These are phyloP conservation scores for Adansonia digitata DNA, from an alignment of 345 rosid species.

Conservation along the genomic window DNA sequence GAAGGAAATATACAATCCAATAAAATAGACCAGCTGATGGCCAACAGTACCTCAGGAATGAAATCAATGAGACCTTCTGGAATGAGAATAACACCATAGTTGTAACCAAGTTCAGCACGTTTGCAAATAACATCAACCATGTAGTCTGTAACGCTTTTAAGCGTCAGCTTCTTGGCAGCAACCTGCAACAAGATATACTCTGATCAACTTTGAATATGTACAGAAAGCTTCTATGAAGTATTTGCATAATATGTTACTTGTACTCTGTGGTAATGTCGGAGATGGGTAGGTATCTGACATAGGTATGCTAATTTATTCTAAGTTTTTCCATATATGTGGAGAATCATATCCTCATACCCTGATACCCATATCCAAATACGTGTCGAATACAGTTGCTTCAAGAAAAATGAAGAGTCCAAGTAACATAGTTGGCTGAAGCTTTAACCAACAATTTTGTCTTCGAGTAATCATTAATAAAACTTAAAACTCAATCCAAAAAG, in stretches of 20 bases:
- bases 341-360: not conserved
- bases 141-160: constrained; percentile 86
- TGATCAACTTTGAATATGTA: not conserved
- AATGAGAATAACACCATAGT: constrained; percentile 89
- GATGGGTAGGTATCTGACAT: not conserved
- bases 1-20: not conserved
- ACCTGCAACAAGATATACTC: constrained; percentile 45
- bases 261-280: not conserved
- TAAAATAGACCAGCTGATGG: not conserved
- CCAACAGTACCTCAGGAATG: constrained; percentile 81
- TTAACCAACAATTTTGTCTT: not conserved
- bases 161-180: constrained; percentile 66
- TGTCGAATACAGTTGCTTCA: not conserved
- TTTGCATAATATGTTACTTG: not conserved
- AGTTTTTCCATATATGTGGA: not conserved
- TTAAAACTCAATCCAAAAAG: not conserved
- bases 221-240: not conserved
- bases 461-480: not conserved
- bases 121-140: constrained; percentile 77
- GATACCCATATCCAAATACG: not conserved
- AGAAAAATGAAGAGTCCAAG: not conserved
- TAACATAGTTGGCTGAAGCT: not conserved
- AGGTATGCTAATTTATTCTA: not conserved
- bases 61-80: constrained; percentile 99
- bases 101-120: constrained; percentile 69